Evolutionary conservation across 2,329 filamentous ascomycete genomes (phyloP), one percentile per base, ranked within the genome.

Genomic region (Dactylellina haptotyla): DNA sequence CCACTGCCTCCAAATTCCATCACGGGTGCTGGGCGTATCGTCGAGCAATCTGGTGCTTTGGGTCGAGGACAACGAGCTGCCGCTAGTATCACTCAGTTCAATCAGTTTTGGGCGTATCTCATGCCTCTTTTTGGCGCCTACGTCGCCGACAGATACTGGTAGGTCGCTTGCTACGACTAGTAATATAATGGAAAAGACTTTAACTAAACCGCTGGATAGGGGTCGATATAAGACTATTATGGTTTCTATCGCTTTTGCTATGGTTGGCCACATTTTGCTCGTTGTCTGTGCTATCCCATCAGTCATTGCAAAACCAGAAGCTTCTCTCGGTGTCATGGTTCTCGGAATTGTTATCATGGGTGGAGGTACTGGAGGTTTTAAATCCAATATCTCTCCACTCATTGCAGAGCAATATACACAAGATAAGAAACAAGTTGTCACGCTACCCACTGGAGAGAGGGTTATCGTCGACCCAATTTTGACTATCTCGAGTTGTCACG

Each of bases 191-290:
- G 86, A 86, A 78, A 81, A 87, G 57, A 85, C 85, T 14, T 82
- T 88, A 77, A 84, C 85, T 77, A 54, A 56, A 20, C 23, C 20
- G 34, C 10, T 20, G 9, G 87, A 87, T 72, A 82, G 87, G 26
- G 86, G 86, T 59, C 86, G 86, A 77, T 87, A 86, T 82, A 87
- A 86, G 80, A 87, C 86, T n/a, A 87, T 88, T 71, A 81, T 86
- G 70, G 78, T 84, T 41, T 82, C 82, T 50, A 81, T 83, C 34
- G 79, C 78, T n/a, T 81, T 83, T 69, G 81, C 82, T 30, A 82
- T 86, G 78, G 70, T 86, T 16, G 86, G 86, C 46, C 83, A 88
- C 25, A 81, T 88, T 57, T 81, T 87, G 18, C 83, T 86, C 78
- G 80, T 84, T 3, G 86, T 75, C n/a, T 62, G 48, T 12, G 70